These are phyloP conservation scores for Phaffomyces opuntiae DNA, from an alignment of 805 yeast genomes.

Conservation along the genomic window DNA sequence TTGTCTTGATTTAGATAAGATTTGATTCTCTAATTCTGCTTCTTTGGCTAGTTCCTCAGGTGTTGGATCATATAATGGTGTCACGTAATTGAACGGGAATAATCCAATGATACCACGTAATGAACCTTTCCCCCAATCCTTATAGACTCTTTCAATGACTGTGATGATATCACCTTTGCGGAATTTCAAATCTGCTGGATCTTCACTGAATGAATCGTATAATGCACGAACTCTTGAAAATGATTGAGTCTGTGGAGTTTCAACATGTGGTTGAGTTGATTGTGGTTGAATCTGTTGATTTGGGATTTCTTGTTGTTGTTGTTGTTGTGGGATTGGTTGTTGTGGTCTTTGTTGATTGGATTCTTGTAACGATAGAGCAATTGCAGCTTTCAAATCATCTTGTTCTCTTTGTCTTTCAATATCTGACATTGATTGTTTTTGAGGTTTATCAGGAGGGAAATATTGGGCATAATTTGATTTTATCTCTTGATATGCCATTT, in stretches of 20 bases:
- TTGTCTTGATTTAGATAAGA: conserved; percentile 49
- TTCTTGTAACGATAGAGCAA: conserved; percentile 54
- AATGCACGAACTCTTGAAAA: conserved; percentile 73
- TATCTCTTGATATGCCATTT: conserved; percentile 49
- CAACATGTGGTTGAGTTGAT: conserved; percentile 4
- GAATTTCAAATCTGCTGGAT: conserved; percentile 84
- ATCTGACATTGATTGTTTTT: conserved; percentile 40
- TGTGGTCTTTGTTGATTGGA: conserved; percentile 15
- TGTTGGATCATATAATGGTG: conserved; percentile 63
- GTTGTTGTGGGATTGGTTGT: conserved; percentile 10
- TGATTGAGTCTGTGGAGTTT: conserved; percentile 8
- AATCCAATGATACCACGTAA: conserved; percentile 76
- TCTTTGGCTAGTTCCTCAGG: conserved; percentile 51
- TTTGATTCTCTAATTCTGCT: conserved; percentile 39
- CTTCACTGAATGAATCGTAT: conserved; percentile 71
- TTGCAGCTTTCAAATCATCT: conserved; percentile 68
- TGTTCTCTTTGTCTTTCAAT: conserved; percentile 58
- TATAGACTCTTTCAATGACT: conserved; percentile 79
- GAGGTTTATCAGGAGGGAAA: conserved; percentile 50
- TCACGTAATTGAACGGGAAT: conserved; percentile 88
- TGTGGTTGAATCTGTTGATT: conserved; percentile 16
- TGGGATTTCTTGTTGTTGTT: no score
- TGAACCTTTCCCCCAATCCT: conserved; percentile 96
- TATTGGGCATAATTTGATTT: conserved; percentile 33
- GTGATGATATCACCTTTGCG: conserved; percentile 81